Evolutionary conservation across 179 eudicot genomes (phyloP), one percentile per base, ranked within the genome.

Genomic region (Beta macrorhiza): DNA sequence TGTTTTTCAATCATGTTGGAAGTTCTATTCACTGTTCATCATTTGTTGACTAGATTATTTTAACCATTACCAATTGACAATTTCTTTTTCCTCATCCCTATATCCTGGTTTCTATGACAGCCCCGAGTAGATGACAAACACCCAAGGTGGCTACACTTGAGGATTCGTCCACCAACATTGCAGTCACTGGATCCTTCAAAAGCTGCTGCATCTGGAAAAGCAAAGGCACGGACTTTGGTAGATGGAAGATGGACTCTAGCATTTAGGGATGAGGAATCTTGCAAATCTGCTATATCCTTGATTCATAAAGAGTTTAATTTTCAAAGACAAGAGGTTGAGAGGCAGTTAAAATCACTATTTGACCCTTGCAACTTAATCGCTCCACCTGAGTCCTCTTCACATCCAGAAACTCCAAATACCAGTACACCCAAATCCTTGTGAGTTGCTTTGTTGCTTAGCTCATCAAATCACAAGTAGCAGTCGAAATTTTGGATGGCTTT

Each of bases 171-270:
- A 42, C 89, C 93, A 59, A 81, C 88, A 19, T 86, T 92, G 79
- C 92, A 91, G 32, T 78, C 87, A 32, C 64, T 62, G 12, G 94
- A 87, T 74, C 67, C 89, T 68, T 62, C 82, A n/a, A 90, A 86
- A 82, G 67, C 78, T 77, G 79, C 86, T 25, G 80, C 88, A 58
- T 69, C 82, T 25, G 88, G 87, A 55, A 90, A 83, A 86, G 78
- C 81, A 0, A 95, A 91, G 83, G 67, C 90, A 19, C 91, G 86
- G 79, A 84, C 87, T 67, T 81, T 90, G 88, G 94, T 92, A 61
- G 99, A 95, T 83, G 99, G 99, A 81, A 89, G 94, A 71, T 95
- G 99, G 99, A 95, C 98, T 49, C 88, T 95, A 68, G 99, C 99
- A 77, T 95, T 95, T 85, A 88, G 89, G 76, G 98, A 93, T 52